phyloP scores from a whole-genome alignment of 805 yeast genomes.

The Ogataea pignaliae region DNA sequence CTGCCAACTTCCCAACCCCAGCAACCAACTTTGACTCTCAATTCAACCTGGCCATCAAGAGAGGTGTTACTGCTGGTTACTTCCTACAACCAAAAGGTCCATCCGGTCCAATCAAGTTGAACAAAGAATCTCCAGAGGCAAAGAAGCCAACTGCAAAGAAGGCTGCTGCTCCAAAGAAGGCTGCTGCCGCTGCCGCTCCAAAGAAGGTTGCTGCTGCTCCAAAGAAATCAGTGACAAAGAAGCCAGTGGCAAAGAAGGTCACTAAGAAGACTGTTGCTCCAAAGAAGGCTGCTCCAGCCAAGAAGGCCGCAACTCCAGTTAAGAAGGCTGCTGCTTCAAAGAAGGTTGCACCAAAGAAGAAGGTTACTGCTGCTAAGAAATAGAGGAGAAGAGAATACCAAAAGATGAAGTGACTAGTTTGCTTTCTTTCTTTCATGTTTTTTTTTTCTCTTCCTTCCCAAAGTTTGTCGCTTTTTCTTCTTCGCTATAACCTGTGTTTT shows the following conservation, averaged over 20 bases:
- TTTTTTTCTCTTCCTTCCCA: too few relatives aligned
- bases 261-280: conserved; percentile 25
- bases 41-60: conserved; percentile 74
- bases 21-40: conserved; percentile 67
- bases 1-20: conserved; percentile 53
- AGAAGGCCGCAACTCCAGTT: conserved; percentile 27
- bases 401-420: conserved; percentile 10
- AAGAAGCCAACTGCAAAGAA: conserved; percentile 29
- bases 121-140: conserved; percentile 34
- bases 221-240: conserved; percentile 22
- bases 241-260: conserved; percentile 28
- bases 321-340: conserved; percentile 27
- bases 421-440: too few relatives aligned
- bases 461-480: too few relatives aligned
- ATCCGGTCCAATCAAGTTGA: conserved; percentile 76
- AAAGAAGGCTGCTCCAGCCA: conserved; percentile 22
- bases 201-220: conserved; percentile 29
- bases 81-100: conserved; percentile 87
- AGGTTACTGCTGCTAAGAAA: conserved; percentile 24
- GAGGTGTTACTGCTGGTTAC: conserved; percentile 74
- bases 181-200: conserved; percentile 25
- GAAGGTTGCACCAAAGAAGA: conserved; percentile 23
- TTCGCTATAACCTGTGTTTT: too few relatives aligned
- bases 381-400: conserved; percentile 23
- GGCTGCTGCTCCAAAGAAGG: conserved; percentile 26